Evolutionary conservation across 192 early-diverging fungal genomes (phyloP).

Genomic region (Physocladia obscura): DNA sequence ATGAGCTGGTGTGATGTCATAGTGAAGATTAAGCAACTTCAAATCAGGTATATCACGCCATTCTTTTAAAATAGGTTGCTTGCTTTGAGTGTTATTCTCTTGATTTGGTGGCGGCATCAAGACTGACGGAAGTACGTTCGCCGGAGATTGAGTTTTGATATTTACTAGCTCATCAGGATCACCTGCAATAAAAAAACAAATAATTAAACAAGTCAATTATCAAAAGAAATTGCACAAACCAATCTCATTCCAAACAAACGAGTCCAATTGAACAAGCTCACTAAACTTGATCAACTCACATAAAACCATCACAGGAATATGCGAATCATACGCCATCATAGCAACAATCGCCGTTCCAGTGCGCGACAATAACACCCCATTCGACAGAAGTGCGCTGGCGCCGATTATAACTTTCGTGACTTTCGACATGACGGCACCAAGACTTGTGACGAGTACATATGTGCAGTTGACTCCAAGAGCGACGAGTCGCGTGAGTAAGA

Average conservation of each 20-base stretch:
- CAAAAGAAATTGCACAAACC: conserved; percentile 50
- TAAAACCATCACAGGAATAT: conserved; percentile 92
- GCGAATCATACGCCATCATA: conserved; percentile 80
- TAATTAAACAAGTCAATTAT: background rate
- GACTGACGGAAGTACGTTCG: conserved; percentile 16
- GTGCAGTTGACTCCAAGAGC: conserved; percentile 70
- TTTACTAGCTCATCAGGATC: conserved; percentile 83
- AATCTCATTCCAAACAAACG: conserved; percentile 95
- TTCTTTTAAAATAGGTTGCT: conserved; percentile 33
- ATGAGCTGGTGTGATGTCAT: conserved; percentile 94
- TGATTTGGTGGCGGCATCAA: conserved; percentile 15
- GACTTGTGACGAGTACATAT: conserved; percentile 65
- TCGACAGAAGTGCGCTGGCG: conserved; percentile 86
- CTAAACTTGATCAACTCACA: conserved; percentile 97
- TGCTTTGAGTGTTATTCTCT: background rate
- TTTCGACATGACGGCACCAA: conserved; percentile 72
- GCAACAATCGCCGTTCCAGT: conserved; percentile 88
- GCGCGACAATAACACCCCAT: conserved; percentile 88
- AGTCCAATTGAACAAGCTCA: conserved; percentile 88
- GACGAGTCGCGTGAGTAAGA: conserved; percentile 59
- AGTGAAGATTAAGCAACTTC: conserved; percentile 84
- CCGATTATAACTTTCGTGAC: conserved; percentile 94
- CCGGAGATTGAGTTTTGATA: conserved; percentile 32
- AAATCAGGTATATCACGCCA: conserved; percentile 80
- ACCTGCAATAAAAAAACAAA: conserved; percentile 36